phyloP scores from a whole-genome alignment of 495 filamentous ascomycete genomes.

The Lichenothelia convexa region DNA sequence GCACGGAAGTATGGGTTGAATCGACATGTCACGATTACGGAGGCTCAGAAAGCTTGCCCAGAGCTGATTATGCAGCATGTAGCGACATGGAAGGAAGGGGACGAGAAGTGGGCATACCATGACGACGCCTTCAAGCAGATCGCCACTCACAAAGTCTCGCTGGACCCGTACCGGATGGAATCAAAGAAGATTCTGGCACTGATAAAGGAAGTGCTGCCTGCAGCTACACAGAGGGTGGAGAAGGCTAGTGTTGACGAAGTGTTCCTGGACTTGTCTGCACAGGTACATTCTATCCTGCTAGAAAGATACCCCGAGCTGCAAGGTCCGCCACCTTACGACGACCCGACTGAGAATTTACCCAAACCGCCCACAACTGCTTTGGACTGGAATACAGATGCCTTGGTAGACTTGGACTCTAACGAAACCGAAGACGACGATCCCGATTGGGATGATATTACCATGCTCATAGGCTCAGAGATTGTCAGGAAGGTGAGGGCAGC shows the following conservation, averaged over 20 bases:
- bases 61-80: constrained; percentile 77
- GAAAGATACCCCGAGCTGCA: constrained; percentile 61
- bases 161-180: constrained; percentile 82
- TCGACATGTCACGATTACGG: constrained; percentile 51
- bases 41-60: constrained; percentile 81
- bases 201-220: constrained; percentile 56
- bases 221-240: constrained; percentile 51
- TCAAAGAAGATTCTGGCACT: constrained; percentile 62
- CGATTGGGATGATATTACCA: constrained; percentile 91
- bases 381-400: constrained; percentile 62
- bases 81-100: constrained; percentile 84
- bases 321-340: constrained; percentile 44
- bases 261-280: constrained; percentile 74
- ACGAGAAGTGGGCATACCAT: constrained; percentile 77
- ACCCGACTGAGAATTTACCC: constrained; percentile 53
- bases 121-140: constrained; percentile 60
- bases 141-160: constrained; percentile 72
- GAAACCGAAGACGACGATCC: constrained; percentile 65
- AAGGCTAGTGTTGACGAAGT: constrained; percentile 88
- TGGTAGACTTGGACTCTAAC: constrained; percentile 55
- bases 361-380: constrained; percentile 55
- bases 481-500: constrained; percentile 52
- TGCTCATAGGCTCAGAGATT: constrained; percentile 73
- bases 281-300: constrained; percentile 58
- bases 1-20: constrained; percentile 63